Percentiles rank a stretch among this genome's conserved stretches.
phyloP scores from a whole-genome alignment of 345 rosid species.

The Camelina neglecta region DNA sequence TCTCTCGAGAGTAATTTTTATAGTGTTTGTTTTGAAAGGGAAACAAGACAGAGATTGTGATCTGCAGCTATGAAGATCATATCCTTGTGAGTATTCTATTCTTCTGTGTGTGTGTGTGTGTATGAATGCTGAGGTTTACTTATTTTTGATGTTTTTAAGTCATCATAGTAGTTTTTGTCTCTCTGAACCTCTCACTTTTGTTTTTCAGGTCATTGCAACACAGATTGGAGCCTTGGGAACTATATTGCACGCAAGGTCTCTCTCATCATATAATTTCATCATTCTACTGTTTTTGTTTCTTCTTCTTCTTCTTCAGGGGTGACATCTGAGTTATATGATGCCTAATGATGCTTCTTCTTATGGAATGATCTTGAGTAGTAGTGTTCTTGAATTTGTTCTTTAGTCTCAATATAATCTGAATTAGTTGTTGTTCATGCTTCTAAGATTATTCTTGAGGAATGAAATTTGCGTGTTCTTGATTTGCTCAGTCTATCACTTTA shows the following conservation, averaged over 20 bases:
- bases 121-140: neutral
- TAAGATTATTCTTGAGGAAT: neutral
- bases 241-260: constrained; percentile 72
- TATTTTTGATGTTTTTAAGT: constrained; percentile 4
- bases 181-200: constrained; percentile 32
- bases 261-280: neutral
- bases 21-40: constrained; percentile 54
- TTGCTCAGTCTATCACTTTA: neutral
- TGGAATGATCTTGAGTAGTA: neutral
- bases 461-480: constrained; percentile 13
- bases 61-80: constrained; percentile 79
- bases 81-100: constrained; percentile 63
- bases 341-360: neutral
- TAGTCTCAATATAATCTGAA: neutral
- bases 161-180: neutral
- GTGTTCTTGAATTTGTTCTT: neutral
- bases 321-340: neutral
- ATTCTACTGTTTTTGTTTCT: neutral
- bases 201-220: constrained; percentile 74
- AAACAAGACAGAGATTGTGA: constrained; percentile 76
- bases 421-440: neutral
- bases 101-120: neutral
- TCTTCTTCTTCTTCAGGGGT: neutral
- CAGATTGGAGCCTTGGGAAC: constrained; percentile 95
- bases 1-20: no score